A percentile compares a stretch with the other conserved stretches of the same genome.
These are phyloP conservation scores for Acorus gramineus DNA, from an alignment of 106 monocot species.

Conservation along the genomic window DNA sequence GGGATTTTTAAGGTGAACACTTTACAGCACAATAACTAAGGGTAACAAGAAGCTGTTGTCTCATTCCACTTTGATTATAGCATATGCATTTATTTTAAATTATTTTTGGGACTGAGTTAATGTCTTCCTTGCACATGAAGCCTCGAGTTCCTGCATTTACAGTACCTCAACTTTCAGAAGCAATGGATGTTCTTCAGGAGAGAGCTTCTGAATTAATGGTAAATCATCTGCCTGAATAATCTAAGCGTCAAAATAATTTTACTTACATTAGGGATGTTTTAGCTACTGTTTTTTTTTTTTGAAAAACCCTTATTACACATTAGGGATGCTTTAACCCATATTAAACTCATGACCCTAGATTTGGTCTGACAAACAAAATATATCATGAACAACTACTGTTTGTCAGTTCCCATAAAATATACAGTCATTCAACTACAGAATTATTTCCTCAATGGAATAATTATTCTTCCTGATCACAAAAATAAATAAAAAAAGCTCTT, in stretches of 20 bases:
- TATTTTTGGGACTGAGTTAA: slow-evolving; percentile 20
- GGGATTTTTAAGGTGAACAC: slow-evolving; percentile 82
- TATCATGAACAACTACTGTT: no score
- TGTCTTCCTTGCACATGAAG: slow-evolving; percentile 39
- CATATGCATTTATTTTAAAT: slow-evolving; percentile 24
- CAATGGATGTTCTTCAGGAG: slow-evolving; percentile 56
- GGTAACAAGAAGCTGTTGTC: slow-evolving; percentile 8
- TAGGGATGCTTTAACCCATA: no score
- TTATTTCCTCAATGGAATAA: no score
- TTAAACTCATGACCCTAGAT: no score
- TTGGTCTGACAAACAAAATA: no score
- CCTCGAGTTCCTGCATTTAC: slow-evolving; percentile 51
- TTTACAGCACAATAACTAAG: slow-evolving; percentile 3
- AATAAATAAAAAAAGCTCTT: no score
- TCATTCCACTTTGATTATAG: slow-evolving; percentile 10
- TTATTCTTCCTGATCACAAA: no score
- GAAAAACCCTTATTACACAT: background rate
- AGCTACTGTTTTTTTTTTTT: background rate
- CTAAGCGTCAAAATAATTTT: background rate
- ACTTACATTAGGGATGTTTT: background rate
- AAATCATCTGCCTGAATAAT: background rate
- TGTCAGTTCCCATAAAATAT: no score
- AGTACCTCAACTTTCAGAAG: slow-evolving; percentile 54
- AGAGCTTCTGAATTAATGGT: slow-evolving; percentile 59
- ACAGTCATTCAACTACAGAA: no score